Base-by-base conservation (phyloP, 352 stramenopile genomes). In the Blastocystis sp. region DNA sequence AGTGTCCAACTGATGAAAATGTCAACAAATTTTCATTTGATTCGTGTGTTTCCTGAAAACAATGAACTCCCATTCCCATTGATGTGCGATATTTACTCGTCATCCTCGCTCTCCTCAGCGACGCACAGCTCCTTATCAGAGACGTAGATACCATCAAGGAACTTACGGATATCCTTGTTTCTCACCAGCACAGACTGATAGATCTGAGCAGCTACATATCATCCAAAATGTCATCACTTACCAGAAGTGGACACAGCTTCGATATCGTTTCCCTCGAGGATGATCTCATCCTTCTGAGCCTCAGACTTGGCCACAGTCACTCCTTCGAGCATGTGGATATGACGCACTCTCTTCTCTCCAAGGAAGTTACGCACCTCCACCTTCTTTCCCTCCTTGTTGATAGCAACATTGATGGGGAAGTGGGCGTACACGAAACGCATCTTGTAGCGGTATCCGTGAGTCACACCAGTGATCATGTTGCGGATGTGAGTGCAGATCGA, bases 91-190 rank as follows among this genome's bases (percentile, higher is more conserved):
- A 32, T 24, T 77, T 77, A 52, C 24, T 77, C 65, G 9, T 77
- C 65, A 27, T 77, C 65, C 65, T 77, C 65, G 19, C 42, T 46
- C 42, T 77, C 65, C 65, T 77, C 65, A 46, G 65, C 65, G 35
- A 77, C 65, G 65, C 65, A 69, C 59, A 69, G 24, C 59, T 69
- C 66, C 66, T 78, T 98, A 90, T 98, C 95, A 56, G 92, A 97
- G 71, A 99, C 96, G 92, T 99, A 99, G 91, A 99, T 98, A 96
- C 96, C 96, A 91, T 99, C 96, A 65, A 99, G 92, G 93, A 99
- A 99, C 93, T 99, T 99, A 97, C 96, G 96, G 90, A 99, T n/a
- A n/a, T n/a, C n/a, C n/a, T n/a, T n/a, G n/a, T n/a, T n/a, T n/a
- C n/a, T 98, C 57, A 66, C 24, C 24, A 14, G 24, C 12, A 29